Evolutionary conservation across 345 rosid species (phyloP).

Genomic region (Populus euphratica): DNA sequence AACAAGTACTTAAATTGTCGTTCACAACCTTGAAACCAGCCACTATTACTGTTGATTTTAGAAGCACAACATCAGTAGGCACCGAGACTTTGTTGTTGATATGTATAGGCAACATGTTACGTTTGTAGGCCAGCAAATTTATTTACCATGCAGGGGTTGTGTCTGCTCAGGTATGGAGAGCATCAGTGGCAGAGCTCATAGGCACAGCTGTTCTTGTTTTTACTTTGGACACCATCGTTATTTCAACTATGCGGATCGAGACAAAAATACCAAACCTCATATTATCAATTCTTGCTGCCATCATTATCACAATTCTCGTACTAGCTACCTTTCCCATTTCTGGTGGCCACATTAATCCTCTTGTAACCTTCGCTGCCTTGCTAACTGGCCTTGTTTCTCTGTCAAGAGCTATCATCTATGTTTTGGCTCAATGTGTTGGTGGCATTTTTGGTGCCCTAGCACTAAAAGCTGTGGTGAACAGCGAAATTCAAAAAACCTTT

Average conservation of each 20-base stretch:
- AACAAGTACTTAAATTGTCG: background rate
- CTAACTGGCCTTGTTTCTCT: constrained; percentile 28
- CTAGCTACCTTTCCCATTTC: constrained; percentile 36
- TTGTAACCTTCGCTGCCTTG: constrained; percentile 30
- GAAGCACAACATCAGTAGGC: no score
- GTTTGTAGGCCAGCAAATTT: no score
- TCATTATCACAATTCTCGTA: constrained; percentile 15
- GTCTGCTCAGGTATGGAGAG: constrained; percentile 20
- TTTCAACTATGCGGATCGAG: constrained; percentile 15
- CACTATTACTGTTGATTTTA: no score
- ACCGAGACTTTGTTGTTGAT: no score
- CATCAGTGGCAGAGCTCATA: constrained; percentile 19
- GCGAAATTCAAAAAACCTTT: constrained; percentile 12
- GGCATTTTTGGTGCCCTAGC: constrained; percentile 34
- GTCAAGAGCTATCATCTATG: constrained; percentile 22
- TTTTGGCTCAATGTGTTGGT: constrained; percentile 39
- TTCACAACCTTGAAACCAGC: no score
- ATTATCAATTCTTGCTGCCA: constrained; percentile 12
- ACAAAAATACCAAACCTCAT: constrained; percentile 20
- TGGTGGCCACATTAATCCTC: constrained; percentile 43
- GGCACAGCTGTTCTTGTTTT: constrained; percentile 26
- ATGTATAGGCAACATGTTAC: no score
- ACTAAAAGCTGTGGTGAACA: constrained; percentile 27
- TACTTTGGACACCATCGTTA: constrained; percentile 18
- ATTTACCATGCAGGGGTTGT: background rate